These are phyloP conservation scores for Cudoniella acicularis DNA, from an alignment of 495 filamentous ascomycete genomes.

Conservation along the genomic window DNA sequence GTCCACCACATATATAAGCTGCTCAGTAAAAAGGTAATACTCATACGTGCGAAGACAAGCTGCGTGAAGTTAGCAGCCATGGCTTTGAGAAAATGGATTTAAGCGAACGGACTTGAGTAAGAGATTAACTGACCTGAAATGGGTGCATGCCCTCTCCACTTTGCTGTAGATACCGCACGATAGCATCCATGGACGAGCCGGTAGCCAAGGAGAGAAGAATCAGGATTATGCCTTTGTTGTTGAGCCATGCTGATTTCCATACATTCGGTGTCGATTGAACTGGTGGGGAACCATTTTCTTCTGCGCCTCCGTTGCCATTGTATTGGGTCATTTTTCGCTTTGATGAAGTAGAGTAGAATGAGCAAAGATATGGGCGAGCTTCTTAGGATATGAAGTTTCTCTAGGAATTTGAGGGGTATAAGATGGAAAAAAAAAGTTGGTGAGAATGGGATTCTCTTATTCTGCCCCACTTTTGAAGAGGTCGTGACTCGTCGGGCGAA, in stretches of 20 bases:
- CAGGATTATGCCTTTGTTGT: slow-evolving; percentile 18
- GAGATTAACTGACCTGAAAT: slow-evolving; percentile 14
- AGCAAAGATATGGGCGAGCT: no score
- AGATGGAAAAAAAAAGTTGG: no score
- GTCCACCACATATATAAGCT: slow-evolving; percentile 70
- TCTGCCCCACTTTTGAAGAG: background rate
- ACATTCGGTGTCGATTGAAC: background rate
- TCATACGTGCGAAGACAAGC: slow-evolving; percentile 78
- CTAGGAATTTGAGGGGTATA: no score
- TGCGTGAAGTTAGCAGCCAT: slow-evolving; percentile 32
- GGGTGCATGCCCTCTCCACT: slow-evolving; percentile 18
- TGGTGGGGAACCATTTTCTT: background rate
- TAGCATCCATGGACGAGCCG: slow-evolving; percentile 21
- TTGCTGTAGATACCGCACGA: slow-evolving; percentile 21
- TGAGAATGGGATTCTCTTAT: no score
- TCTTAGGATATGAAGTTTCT: no score
- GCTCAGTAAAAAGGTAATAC: slow-evolving; percentile 63
- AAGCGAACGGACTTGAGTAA: background rate
- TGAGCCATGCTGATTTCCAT: slow-evolving; percentile 3
- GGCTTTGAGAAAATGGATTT: background rate
- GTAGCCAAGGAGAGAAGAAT: slow-evolving; percentile 10
- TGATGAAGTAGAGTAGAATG: background rate
- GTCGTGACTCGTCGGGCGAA: background rate
- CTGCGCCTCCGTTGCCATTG: no score
- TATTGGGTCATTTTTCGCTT: no score